These are phyloP conservation scores for Westerdykella ornata DNA, from an alignment of 2,329 filamentous ascomycete species.

Conservation along the genomic window DNA sequence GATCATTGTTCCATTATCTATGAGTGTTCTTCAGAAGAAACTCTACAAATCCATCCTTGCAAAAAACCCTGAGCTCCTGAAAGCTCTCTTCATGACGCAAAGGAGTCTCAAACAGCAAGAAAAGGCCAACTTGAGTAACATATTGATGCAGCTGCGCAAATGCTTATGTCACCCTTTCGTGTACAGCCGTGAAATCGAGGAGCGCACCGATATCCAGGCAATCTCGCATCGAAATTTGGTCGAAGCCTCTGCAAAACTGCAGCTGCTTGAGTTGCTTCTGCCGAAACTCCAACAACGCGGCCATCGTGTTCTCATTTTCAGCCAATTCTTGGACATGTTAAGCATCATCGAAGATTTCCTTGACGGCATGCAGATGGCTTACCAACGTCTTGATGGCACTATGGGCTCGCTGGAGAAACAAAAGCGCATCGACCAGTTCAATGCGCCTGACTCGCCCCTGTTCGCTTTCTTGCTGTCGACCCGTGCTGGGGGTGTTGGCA, in stretches of 20 bases:
- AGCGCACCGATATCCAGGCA: constrained; percentile 57
- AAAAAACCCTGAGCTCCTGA: constrained; percentile 83
- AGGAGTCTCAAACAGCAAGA: constrained; percentile 58
- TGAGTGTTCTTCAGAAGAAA: constrained; percentile 89
- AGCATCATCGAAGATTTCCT: constrained; percentile 90
- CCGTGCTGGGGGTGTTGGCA: constrained; percentile 89
- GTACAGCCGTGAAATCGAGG: constrained; percentile 85
- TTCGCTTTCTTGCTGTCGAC: constrained; percentile 94
- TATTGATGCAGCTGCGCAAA: constrained; percentile 89
- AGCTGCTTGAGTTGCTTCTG: constrained; percentile 76
- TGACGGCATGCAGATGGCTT: constrained; percentile 62
- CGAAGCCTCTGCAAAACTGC: constrained; percentile 83
- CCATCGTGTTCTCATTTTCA: constrained; percentile 90
- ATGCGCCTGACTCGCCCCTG: constrained; percentile 70
- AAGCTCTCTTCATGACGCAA: constrained; percentile 69
- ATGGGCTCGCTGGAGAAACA: constrained; percentile 82
- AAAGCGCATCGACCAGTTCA: constrained; percentile 88
- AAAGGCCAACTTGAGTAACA: constrained; percentile 80
- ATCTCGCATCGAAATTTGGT: constrained; percentile 73
- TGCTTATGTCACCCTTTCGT: constrained; percentile 95
- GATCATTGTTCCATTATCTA: constrained; percentile 91
- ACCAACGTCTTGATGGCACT: constrained; percentile 78
- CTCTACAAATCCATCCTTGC: constrained; percentile 89
- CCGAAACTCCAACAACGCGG: constrained; percentile 79
- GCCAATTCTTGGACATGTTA: constrained; percentile 84